Evolutionary conservation across 108 stramenopile species (phyloP), one percentile per base, ranked within the genome.

Genomic region (Bacterosira constricta): DNA sequence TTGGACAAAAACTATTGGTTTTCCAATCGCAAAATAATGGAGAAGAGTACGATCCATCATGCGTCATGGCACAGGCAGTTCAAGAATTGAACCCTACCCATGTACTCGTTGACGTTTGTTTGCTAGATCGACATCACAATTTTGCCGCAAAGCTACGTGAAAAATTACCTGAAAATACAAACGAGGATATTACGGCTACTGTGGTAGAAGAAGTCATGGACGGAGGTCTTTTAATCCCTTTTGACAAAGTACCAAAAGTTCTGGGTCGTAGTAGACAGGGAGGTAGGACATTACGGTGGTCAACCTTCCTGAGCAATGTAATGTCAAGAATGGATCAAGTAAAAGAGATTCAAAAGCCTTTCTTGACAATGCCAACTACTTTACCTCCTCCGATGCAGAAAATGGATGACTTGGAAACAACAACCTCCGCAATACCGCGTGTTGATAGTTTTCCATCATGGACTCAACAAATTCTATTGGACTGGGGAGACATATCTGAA

Each of bases 401-500:
- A 21, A 21, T 36, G 36, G 47, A 51, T 54, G 23, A 37, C 9
- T 12, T 58, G 8, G 37, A 17, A 20, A 55, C 36, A 62, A 51
- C 10, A 55, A 46, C 34, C 13, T 44, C 32, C 31, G 0, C 63
- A 31, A 64, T 54, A 54, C 67, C 56, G n/a, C 34, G 13, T 30
- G 25, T 31, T 11, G 60, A 60, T 1, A 52, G 46, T n/a, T 58
- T 62, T 49, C 70, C 70, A 29, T 15, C 2, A 0, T 71, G 70
- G 70, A 34, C 70, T 17, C 29, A 38, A 42, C 34, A 61, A 20
- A 5, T 71, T 26, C 31, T 71, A 37, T 50, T 32, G 3, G 59
- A 71, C 18, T 71, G 70, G 70, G 70, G 70, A 21, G 59, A 61
- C 11, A 25, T 61, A 30, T 61, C 70, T 36, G 70, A 71, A 53